Conservation (phyloP, 2,329 filamentous ascomycete species). For the Hymenoscyphus fructigenus region DNA sequence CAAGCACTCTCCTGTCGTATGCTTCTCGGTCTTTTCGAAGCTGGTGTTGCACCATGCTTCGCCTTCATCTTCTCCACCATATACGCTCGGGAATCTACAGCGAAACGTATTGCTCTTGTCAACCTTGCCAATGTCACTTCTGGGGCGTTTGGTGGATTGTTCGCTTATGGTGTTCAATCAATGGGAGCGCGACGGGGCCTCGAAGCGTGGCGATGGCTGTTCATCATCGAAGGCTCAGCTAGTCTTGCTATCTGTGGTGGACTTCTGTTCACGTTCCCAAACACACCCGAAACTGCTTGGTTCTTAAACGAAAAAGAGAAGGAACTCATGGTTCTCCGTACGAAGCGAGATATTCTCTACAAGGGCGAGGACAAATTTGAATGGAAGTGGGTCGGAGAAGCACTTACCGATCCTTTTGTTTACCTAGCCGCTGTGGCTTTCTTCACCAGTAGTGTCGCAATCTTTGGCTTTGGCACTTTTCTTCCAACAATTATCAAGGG, state of each 20-base stretch:
- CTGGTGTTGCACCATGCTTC: constrained; percentile 34
- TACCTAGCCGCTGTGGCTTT: background rate
- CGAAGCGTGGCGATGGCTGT: constrained; percentile 46
- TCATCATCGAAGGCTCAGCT: constrained; percentile 30
- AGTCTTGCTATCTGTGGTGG: constrained; percentile 28
- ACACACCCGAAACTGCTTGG: constrained; percentile 31
- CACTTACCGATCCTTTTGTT: constrained; percentile 2
- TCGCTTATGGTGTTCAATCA: constrained; percentile 39
- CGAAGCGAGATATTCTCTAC: constrained; percentile 45
- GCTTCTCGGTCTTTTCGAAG: constrained; percentile 34
- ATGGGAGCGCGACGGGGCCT: constrained; percentile 48
- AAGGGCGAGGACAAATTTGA: constrained; percentile 51
- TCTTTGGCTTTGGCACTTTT: constrained; percentile 53
- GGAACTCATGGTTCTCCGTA: constrained; percentile 49
- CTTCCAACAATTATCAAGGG: constrained; percentile 53
- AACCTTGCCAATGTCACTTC: constrained; percentile 29
- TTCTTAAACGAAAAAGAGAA: constrained; percentile 36
- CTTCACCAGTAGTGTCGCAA: background rate
- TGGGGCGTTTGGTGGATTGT: constrained; percentile 33
- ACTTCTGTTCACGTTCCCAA: constrained; percentile 29
- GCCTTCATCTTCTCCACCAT: constrained; percentile 34
- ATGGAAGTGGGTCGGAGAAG: constrained; percentile 35
- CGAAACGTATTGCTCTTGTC: constrained; percentile 33
- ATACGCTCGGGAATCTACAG: constrained; percentile 28
- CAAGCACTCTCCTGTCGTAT: constrained; percentile 42